Base-by-base conservation (phyloP, 2,329 filamentous ascomycete species). In the Pseudofabraea citricarpa region DNA sequence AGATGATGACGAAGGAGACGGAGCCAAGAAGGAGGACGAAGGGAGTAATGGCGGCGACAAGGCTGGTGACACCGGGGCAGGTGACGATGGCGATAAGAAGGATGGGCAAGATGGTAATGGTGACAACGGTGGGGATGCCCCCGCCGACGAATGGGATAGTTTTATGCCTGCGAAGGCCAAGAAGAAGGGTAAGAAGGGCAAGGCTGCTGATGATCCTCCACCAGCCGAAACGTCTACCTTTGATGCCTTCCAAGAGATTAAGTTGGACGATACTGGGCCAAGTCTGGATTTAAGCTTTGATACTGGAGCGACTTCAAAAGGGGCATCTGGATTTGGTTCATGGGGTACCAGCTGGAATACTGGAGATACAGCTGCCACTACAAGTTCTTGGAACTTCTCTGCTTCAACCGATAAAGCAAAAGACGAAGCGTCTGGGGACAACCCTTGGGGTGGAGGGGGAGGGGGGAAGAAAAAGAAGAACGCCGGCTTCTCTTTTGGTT, bases 171-270 rank as follows among this genome's bases (percentile, higher is more conserved):
- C 62, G 5, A 66, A 65, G 47, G 70, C 67, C 47, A 79, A 78
- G 58, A 81, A 80, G 59, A 78, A 78, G 59, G 81, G 80, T 60
- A 79, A 79, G 61, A 56, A 63, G 50, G 77, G 75, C 63, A 74
- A 76, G 59, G 54, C 61, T n/a, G 52, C 54, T 18, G 59, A 57
- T 22, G 58, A 56, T 5, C 64, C 66, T 19, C 57, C 68, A 10
- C 53, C 64, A 13, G 48, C 47, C 1, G 42, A 51, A 19, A 59
- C 61, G 15, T 54, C 58, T 18, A 71, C 70, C 37, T 65, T 72
- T 33, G 74, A 76, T 44, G 65, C 72, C n/a, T 87, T 87, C 52
- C 73, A 85, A 35, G 82, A 87, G 21, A 79, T 89, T 51, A 85
- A 79, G 55, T 63, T 88, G 20, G 75, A 81, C 51, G 80, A 83